phyloP scores from a whole-genome alignment of 2,329 filamentous ascomycete genomes.

The Podosphaera fusca region DNA sequence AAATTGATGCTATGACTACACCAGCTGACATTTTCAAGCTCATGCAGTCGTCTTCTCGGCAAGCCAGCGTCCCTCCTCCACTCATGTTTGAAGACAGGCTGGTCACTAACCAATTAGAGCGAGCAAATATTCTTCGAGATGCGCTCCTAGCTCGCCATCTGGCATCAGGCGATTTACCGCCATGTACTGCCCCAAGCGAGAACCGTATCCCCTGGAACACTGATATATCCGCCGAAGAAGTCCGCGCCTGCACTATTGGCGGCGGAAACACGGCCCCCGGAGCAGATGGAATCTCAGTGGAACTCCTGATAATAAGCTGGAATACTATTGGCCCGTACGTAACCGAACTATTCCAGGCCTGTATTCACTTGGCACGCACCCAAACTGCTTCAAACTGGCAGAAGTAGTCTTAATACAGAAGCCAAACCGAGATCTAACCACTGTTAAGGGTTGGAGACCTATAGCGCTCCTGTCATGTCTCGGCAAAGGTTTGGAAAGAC shows the following conservation, averaged over 20 bases:
- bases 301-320: background rate
- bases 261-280: background rate
- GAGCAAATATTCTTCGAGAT: background rate
- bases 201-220: background rate
- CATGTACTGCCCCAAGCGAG: background rate
- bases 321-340: background rate
- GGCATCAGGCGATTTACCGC: background rate
- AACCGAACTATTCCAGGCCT: background rate
- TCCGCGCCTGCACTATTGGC: background rate
- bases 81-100: background rate
- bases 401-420: too few relatives aligned
- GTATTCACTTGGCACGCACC: background rate
- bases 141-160: background rate
- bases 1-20: background rate
- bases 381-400: background rate
- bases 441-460: too few relatives aligned
- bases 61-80: background rate
- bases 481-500: too few relatives aligned
- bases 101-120: background rate
- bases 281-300: background rate
- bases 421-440: too few relatives aligned
- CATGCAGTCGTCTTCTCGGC: background rate
- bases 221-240: background rate
- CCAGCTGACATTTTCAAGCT: background rate
- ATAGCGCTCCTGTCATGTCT: too few relatives aligned